Percentiles rank a stretch among this genome's conserved stretches.
These are phyloP conservation scores for Solanum medicagineum DNA, from an alignment of 257 asterid species.

Conservation along the genomic window DNA sequence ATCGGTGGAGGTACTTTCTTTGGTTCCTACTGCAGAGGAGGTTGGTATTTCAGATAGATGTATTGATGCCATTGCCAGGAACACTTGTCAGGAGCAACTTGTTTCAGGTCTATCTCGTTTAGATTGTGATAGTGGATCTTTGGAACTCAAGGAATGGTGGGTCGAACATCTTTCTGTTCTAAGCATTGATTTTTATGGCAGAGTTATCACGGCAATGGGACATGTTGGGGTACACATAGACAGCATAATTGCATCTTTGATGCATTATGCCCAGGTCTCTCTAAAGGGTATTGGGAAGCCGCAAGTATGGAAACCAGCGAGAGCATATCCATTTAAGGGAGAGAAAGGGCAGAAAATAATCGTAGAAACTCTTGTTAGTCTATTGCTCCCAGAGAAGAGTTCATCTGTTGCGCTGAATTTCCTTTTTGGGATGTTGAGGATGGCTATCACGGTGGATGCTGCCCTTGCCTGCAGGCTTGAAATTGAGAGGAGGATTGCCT, in stretches of 20 bases:
- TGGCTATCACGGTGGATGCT: conserved; percentile 46
- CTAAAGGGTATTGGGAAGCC: conserved; percentile 47
- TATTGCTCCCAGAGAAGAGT: conserved; percentile 38
- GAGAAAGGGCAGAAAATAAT: conserved; percentile 32
- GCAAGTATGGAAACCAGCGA: conserved; percentile 51
- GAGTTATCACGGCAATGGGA: conserved; percentile 37
- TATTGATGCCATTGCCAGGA: conserved; percentile 30
- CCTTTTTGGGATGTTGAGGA: conserved; percentile 49
- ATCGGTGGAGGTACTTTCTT: conserved; percentile 39
- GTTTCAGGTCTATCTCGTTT: conserved; percentile 38
- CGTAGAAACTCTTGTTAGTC: conserved; percentile 32
- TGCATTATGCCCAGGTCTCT: conserved; percentile 45
- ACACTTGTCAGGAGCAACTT: conserved; percentile 51
- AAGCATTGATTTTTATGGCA: conserved; percentile 29
- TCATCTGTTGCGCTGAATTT: conserved; percentile 35
- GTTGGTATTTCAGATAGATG: conserved; percentile 27
- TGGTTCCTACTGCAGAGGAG: conserved; percentile 40
- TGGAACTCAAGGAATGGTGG: conserved; percentile 54
- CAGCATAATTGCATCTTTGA: conserved; percentile 36
- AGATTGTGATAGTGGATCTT: conserved; percentile 24
- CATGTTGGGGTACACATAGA: conserved; percentile 34
- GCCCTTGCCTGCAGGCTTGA: conserved; percentile 31
- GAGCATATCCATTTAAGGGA: conserved; percentile 8
- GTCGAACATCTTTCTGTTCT: conserved; percentile 38
- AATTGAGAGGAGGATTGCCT: conserved; percentile 46